Evolutionary conservation across 805 yeast species (phyloP).

Genomic region (Teunomyces funiuensis): DNA sequence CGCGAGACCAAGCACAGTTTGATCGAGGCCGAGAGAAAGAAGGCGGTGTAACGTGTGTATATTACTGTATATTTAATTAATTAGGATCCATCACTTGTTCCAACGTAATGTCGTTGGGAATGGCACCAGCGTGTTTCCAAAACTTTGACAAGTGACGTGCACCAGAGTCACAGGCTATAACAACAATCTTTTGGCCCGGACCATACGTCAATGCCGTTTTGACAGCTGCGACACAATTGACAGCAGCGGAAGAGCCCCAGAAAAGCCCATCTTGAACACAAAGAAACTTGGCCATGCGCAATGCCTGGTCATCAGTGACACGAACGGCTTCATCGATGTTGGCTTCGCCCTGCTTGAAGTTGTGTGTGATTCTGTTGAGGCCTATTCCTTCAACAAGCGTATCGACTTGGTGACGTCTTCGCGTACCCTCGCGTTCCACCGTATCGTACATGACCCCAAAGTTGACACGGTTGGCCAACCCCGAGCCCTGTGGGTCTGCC

Average conservation of each 20-base stretch:
- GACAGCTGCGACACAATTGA: conserved; percentile 88
- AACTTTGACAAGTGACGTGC: conserved; percentile 86
- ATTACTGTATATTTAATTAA: conserved; percentile 1
- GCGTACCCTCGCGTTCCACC: conserved; percentile 87
- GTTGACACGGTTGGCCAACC: conserved; percentile 80
- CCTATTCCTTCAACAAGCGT: conserved; percentile 95
- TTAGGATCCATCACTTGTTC: conserved; percentile 34
- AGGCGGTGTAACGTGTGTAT: not conserved
- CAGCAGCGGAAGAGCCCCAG: conserved; percentile 90
- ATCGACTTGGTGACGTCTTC: conserved; percentile 95
- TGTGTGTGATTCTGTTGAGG: conserved; percentile 78
- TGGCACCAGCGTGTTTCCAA: conserved; percentile 68
- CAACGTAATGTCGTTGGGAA: conserved; percentile 34
- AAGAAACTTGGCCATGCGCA: conserved; percentile 82
- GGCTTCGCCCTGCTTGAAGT: conserved; percentile 69
- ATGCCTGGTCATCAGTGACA: conserved; percentile 77
- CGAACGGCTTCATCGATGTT: conserved; percentile 76
- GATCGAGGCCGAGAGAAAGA: conserved; percentile 12
- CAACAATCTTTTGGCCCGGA: conserved; percentile 69
- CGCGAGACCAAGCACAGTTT: conserved; percentile 36
- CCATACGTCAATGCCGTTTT: conserved; percentile 46
- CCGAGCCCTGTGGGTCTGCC: conserved; percentile 97
- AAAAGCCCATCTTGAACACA: conserved; percentile 86
- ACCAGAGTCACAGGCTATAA: conserved; percentile 92
- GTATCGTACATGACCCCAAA: conserved; percentile 91